These are phyloP conservation scores for Ceratobasidium theobromae DNA, from an alignment of 1,284 basidiomycete genomes.

Conservation along the genomic window DNA sequence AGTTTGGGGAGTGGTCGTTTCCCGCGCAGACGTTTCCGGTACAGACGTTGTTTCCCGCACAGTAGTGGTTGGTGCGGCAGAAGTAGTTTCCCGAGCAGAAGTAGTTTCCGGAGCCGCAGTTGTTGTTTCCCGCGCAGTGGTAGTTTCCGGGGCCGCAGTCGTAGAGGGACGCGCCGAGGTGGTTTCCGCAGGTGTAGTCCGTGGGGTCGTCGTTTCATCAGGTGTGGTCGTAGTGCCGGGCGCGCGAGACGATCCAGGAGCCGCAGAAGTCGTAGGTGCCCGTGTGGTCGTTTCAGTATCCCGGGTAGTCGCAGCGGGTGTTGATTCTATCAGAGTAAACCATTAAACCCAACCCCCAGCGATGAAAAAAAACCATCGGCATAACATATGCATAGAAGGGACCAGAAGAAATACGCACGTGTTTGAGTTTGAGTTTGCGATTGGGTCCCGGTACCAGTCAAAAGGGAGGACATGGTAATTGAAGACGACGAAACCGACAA, in stretches of 20 bases:
- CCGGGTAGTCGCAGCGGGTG: constrained; percentile 14
- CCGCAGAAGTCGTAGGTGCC: background rate
- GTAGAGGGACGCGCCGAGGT: background rate
- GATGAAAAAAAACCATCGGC: background rate
- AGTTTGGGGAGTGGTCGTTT: constrained; percentile 8
- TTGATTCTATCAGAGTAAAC: constrained; percentile 6
- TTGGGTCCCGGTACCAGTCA: background rate
- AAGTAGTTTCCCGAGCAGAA: background rate
- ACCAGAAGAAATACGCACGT: constrained; percentile 10
- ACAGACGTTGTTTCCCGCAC: constrained; percentile 9
- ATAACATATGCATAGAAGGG: background rate
- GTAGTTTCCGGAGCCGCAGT: constrained; percentile 10
- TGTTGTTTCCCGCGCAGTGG: background rate
- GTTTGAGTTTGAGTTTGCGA: constrained; percentile 6
- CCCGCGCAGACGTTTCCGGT: background rate
- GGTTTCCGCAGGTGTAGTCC: background rate
- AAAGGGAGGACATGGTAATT: constrained; percentile 2
- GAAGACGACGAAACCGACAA: background rate
- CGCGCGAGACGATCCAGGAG: constrained; percentile 2
- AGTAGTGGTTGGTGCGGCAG: constrained; percentile 17
- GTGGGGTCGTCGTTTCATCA: constrained; percentile 1
- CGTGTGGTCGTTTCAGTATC: constrained; percentile 18
- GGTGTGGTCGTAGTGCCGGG: constrained; percentile 7
- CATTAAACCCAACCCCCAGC: constrained; percentile 13
- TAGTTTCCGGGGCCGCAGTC: background rate